A percentile compares a stretch with the other conserved stretches of the same genome.
These are phyloP conservation scores for Eleusine indica DNA, from an alignment of 176 grass and related monocot species.

Conservation along the genomic window DNA sequence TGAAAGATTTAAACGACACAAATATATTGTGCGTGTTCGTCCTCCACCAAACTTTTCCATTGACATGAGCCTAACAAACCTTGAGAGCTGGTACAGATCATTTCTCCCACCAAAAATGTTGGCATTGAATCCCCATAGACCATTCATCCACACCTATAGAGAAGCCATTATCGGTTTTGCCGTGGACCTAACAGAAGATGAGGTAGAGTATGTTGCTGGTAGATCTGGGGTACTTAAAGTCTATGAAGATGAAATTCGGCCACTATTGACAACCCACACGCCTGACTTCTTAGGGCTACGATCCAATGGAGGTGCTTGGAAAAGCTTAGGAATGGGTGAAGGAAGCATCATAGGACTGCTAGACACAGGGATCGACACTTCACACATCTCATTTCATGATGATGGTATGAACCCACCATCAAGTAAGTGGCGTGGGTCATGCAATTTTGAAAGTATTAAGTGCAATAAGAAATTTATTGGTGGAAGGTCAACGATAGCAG, in stretches of 20 bases:
- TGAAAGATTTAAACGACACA: neutral
- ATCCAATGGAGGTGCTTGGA: constrained; percentile 26
- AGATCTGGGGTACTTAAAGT: constrained; percentile 45
- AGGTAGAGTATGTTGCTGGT: constrained; percentile 24
- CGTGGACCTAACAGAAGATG: constrained; percentile 36
- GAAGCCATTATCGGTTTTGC: constrained; percentile 47
- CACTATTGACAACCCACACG: constrained; percentile 57
- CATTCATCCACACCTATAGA: constrained; percentile 52
- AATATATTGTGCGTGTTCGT: constrained; percentile 46
- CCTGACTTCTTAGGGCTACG: constrained; percentile 49
- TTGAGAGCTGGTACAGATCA: constrained; percentile 55
- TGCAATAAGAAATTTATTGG: constrained; percentile 64
- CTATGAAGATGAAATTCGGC: constrained; percentile 20
- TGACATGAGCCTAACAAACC: neutral
- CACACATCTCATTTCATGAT: constrained; percentile 52
- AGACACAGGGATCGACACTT: constrained; percentile 43
- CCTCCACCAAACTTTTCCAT: constrained; percentile 14
- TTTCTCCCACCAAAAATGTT: constrained; percentile 36
- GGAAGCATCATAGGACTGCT: constrained; percentile 51
- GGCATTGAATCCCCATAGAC: neutral
- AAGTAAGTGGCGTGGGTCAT: constrained; percentile 48
- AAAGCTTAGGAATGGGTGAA: constrained; percentile 43
- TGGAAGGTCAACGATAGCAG: neutral
- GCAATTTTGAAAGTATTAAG: constrained; percentile 8
- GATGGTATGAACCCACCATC: constrained; percentile 44